These are phyloP conservation scores for Cavenderia fasciculata DNA, from an alignment of 78 protist genomes.

Conservation along the genomic window DNA sequence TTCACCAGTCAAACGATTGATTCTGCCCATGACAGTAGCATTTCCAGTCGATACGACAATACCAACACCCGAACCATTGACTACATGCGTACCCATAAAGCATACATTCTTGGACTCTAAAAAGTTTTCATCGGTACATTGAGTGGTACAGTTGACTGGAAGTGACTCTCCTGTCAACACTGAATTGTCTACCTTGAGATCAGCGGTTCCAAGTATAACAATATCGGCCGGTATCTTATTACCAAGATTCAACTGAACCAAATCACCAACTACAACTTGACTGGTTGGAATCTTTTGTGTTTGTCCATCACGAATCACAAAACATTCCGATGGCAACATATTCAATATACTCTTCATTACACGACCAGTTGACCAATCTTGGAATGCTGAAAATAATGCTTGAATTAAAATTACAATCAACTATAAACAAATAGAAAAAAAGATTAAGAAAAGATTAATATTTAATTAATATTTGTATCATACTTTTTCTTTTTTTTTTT, in stretches of 20 bases:
- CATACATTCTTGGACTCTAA: constrained; percentile 84
- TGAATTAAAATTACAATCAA: constrained; percentile 55
- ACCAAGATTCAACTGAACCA: constrained; percentile 82
- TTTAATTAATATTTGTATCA: not conserved
- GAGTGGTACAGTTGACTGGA: constrained; percentile 2
- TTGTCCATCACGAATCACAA: constrained; percentile 80
- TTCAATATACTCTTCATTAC: constrained; percentile 86
- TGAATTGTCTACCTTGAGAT: constrained; percentile 58
- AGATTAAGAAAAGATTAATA: not conserved
- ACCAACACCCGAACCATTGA: constrained; percentile 76
- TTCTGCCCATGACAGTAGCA: constrained; percentile 88
- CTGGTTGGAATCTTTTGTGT: not conserved
- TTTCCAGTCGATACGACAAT: constrained; percentile 86
- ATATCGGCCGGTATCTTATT: constrained; percentile 92
- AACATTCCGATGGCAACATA: constrained; percentile 80
- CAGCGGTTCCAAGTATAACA: constrained; percentile 67
- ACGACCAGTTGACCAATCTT: constrained; percentile 80
- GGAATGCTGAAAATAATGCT: constrained; percentile 86
- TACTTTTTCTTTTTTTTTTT: not conserved
- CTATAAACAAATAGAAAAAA: not conserved
- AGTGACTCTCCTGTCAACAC: constrained; percentile 26
- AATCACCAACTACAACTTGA: constrained; percentile 74
- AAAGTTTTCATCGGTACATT: not conserved
- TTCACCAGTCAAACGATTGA: constrained; percentile 60
- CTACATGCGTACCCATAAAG: constrained; percentile 76